phyloP scores from a whole-genome alignment of 2,329 filamentous ascomycete species.

The Talaromyces sp. region DNA sequence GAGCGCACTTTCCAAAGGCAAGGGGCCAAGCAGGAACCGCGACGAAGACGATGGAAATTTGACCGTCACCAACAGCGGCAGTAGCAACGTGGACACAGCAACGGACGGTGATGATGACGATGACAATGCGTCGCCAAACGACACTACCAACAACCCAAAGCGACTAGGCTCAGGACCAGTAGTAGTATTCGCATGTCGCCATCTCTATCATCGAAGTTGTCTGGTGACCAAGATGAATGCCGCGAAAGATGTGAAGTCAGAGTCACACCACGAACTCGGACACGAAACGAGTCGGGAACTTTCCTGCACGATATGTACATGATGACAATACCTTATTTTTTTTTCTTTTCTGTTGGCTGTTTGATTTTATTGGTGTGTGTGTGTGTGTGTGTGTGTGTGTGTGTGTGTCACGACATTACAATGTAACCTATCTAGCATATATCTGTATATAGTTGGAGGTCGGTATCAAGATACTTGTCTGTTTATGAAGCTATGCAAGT shows the following conservation, averaged over 20 bases:
- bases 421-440: conserved; percentile 17
- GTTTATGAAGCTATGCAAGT: background rate
- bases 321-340: conserved; percentile 20
- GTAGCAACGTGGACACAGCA: conserved; percentile 9
- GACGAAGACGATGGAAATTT: conserved; percentile 21
- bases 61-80: conserved; percentile 16
- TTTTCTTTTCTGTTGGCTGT: background rate
- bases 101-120: background rate
- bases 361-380: background rate
- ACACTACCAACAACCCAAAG: conserved; percentile 1
- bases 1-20: conserved; percentile 37
- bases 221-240: conserved; percentile 32
- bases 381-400: too few relatives aligned
- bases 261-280: conserved; percentile 13
- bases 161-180: conserved; percentile 29
- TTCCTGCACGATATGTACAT: conserved; percentile 42
- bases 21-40: conserved; percentile 30
- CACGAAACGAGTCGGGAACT: conserved; percentile 31
- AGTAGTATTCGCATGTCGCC: conserved; percentile 51
- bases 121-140: background rate
- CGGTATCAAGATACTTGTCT: background rate
- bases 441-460: conserved; percentile 9
- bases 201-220: conserved; percentile 50
- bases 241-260: background rate
- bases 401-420: background rate